Percentiles rank a stretch among this genome's conserved stretches.
phyloP scores from a whole-genome alignment of 1,284 basidiomycete genomes.

The Rhodotorula sp. region DNA sequence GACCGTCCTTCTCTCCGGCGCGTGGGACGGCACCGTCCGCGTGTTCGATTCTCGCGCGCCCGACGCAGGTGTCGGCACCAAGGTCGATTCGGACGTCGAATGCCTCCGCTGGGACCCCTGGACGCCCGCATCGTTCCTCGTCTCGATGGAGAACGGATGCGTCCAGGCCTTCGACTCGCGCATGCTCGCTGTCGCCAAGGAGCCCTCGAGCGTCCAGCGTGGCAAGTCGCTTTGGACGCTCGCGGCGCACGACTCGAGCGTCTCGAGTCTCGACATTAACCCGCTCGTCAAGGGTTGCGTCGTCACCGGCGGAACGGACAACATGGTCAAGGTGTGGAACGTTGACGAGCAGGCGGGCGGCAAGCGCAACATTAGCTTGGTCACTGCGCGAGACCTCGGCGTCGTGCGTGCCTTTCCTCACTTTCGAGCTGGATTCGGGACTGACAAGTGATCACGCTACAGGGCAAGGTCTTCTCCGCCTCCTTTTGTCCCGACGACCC shows the following conservation, averaged over 20 bases:
- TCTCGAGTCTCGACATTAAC: constrained; percentile 87
- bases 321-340: constrained; percentile 88
- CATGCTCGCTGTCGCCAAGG: constrained; percentile 63
- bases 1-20: constrained; percentile 83
- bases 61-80: constrained; percentile 59
- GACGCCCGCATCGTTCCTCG: constrained; percentile 82
- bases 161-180: constrained; percentile 90
- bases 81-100: constrained; percentile 80
- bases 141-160: constrained; percentile 87
- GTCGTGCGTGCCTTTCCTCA: constrained; percentile 62
- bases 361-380: constrained; percentile 78
- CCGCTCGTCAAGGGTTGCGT: constrained; percentile 87
- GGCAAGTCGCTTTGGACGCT: constrained; percentile 73
- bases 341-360: constrained; percentile 57
- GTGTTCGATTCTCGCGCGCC: constrained; percentile 89
- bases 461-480: constrained; percentile 94
- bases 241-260: constrained; percentile 90
- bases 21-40: constrained; percentile 88
- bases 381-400: constrained; percentile 85
- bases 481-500: constrained; percentile 92
- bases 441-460: constrained; percentile 6
- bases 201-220: constrained; percentile 24
- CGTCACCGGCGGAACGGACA: constrained; percentile 90
- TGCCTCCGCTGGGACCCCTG: constrained; percentile 94
- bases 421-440: background rate